A percentile compares a stretch with the other conserved stretches of the same genome.
Conservation (phyloP, 805 yeast species). For the Brettanomyces anomalus region DNA sequence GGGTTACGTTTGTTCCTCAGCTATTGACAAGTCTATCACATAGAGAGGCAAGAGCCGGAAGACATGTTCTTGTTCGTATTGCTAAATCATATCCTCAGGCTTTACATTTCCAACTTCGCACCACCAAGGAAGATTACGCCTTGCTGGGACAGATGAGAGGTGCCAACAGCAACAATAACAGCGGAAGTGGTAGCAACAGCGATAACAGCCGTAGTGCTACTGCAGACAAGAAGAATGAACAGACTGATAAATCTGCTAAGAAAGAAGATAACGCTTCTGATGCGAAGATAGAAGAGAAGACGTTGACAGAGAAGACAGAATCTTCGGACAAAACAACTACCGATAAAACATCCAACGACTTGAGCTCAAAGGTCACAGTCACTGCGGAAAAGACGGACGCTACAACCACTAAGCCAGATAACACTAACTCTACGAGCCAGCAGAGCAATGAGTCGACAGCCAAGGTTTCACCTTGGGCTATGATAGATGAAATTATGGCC, state of each 20-base stretch:
- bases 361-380: no score
- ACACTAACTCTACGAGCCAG: no score
- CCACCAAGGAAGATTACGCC: constrained; percentile 89
- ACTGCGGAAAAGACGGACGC: no score
- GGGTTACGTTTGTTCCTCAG: constrained; percentile 97
- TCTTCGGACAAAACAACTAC: no score
- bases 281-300: no score
- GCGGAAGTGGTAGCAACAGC: constrained; percentile 3
- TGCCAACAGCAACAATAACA: constrained; percentile 8
- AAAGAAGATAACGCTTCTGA: neutral
- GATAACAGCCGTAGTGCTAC: neutral
- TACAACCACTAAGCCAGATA: no score
- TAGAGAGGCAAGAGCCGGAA: constrained; percentile 81
- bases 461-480: constrained; percentile 48
- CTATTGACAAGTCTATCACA: constrained; percentile 82
- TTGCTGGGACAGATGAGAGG: constrained; percentile 53
- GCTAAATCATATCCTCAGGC: constrained; percentile 98
- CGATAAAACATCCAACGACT: no score
- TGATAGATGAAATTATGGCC: constrained; percentile 87
- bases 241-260: neutral
- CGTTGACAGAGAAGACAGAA: no score
- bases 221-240: neutral
- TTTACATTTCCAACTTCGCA: constrained; percentile 87
- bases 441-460: no score
- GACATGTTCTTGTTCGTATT: constrained; percentile 79